Base-by-base conservation (phyloP, 2,329 filamentous ascomycete genomes). In the Stemphylium beticola region DNA sequence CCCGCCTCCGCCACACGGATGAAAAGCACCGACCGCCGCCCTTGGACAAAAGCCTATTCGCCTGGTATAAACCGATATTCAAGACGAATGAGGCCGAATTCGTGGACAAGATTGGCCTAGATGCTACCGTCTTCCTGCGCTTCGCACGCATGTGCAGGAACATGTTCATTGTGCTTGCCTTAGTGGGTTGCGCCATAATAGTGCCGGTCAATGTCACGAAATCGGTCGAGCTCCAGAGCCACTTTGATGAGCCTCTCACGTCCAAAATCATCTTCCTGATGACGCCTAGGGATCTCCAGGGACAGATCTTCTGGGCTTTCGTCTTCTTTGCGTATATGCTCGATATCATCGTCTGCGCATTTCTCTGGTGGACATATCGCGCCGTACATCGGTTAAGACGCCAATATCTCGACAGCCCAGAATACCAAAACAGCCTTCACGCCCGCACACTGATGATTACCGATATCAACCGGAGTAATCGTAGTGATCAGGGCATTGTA, bases 141-240 rank as follows among this genome's bases (percentile, higher is more conserved):
- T 93, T 97, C 68, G 85, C 88, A 44, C 84, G 87, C 63, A 98
- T 99, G 95, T 91, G 91, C 71, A 87, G 95, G 56, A 95, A 96
- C 73, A 90, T 98, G 60, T 96, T 98, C 72, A 71, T 90, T 24
- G 77, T 85, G 7, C 78, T 97, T 50, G 84, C 87, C 24, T 60
- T 96, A 6, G 75, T 96, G 29, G 92, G 90, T 15, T 88, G 91
- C 62, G 82, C 81, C 47, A 85, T 98, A 55, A 82, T 97, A 60
- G 87, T 97, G 34, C 95, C 95, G 0, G 79, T 96, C 67, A 93
- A 96, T 69, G 76, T 91, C n/a, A 64, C 50, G 9, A 55, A 44
- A 32, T 52, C 56, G 4, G 53, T 65, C 11, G 53, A 58, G 9
- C 55, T 60, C 29, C 46, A 58, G 29, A 59, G 62, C 26, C 55